Percentiles rank a stretch among this genome's conserved stretches.
phyloP scores from a whole-genome alignment of 257 asterid species.

The Nyctanthes arbortristis region DNA sequence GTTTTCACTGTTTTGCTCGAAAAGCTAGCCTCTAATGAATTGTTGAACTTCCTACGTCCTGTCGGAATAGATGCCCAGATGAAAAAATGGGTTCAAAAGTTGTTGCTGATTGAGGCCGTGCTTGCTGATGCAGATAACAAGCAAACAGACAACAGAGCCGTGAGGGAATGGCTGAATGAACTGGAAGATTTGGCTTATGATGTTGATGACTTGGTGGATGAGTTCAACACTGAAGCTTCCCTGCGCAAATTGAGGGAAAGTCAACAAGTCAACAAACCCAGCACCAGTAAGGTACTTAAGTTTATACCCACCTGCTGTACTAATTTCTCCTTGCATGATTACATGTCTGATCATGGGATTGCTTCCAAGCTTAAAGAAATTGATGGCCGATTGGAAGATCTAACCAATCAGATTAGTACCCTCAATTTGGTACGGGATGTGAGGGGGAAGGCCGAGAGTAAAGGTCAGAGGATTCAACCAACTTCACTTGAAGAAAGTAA shows the following conservation, averaged over 20 bases:
- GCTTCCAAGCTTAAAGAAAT: conserved; percentile 8
- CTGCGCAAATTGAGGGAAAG: conserved; percentile 6
- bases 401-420: neutral
- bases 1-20: too few relatives aligned
- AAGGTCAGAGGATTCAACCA: conserved; percentile 14
- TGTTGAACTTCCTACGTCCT: too few relatives aligned
- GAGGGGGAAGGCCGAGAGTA: neutral
- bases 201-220: conserved; percentile 23
- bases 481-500: conserved; percentile 21
- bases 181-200: conserved; percentile 1
- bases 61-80: neutral
- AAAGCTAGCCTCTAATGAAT: too few relatives aligned
- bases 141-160: neutral
- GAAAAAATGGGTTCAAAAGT: neutral
- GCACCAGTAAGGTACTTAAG: conserved; percentile 6
- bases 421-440: neutral
- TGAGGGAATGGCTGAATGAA: conserved; percentile 19
- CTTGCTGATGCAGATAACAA: conserved; percentile 29
- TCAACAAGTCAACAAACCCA: neutral
- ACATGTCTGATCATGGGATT: neutral
- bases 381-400: conserved; percentile 6
- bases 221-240: conserved; percentile 22
- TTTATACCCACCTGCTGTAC: neutral
- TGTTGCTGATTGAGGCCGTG: conserved; percentile 12
- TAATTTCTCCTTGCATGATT: neutral